Evolutionary conservation across 495 filamentous ascomycete species (phyloP).

Genomic region (Annulohypoxylon bovei): DNA sequence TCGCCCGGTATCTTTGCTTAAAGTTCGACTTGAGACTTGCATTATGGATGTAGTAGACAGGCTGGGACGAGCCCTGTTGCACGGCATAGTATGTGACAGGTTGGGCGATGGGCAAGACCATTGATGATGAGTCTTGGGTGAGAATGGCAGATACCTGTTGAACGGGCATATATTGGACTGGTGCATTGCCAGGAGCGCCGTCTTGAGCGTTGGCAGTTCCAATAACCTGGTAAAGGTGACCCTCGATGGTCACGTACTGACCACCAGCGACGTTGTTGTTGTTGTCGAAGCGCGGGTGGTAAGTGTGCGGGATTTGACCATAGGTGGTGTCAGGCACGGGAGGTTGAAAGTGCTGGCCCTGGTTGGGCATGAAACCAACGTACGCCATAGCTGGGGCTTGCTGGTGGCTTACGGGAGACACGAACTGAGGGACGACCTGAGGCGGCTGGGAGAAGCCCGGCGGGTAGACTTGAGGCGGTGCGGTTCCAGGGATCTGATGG

Average conservation of each 20-base stretch:
- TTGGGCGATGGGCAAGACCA: neutral
- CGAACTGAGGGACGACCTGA: slow-evolving; percentile 6
- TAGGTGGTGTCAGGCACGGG: slow-evolving; percentile 57
- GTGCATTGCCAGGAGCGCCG: slow-evolving; percentile 13
- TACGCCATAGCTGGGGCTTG: slow-evolving; percentile 23
- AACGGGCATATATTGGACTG: slow-evolving; percentile 35
- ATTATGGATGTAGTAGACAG: slow-evolving; percentile 26
- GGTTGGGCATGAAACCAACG: slow-evolving; percentile 35
- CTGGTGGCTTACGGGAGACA: slow-evolving; percentile 7
- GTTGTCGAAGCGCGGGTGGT: slow-evolving; percentile 56
- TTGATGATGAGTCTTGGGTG: slow-evolving; percentile 15
- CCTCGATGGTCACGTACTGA: slow-evolving; percentile 21
- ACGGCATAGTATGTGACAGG: slow-evolving; percentile 8
- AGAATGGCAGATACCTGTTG: slow-evolving; percentile 33
- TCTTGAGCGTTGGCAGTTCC: neutral
- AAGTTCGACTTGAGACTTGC: slow-evolving; percentile 37
- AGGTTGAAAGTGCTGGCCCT: slow-evolving; percentile 56
- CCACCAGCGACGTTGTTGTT: neutral
- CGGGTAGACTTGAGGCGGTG: slow-evolving; percentile 13
- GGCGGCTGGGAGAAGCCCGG: slow-evolving; percentile 23
- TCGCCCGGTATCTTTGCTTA: slow-evolving; percentile 8
- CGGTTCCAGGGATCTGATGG: slow-evolving; percentile 19
- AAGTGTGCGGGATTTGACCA: slow-evolving; percentile 56
- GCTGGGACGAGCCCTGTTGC: slow-evolving; percentile 19
- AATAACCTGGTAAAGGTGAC: slow-evolving; percentile 14